Conservation (phyloP, 768 basidiomycete genomes). For the Boletus tylopilopsis region DNA sequence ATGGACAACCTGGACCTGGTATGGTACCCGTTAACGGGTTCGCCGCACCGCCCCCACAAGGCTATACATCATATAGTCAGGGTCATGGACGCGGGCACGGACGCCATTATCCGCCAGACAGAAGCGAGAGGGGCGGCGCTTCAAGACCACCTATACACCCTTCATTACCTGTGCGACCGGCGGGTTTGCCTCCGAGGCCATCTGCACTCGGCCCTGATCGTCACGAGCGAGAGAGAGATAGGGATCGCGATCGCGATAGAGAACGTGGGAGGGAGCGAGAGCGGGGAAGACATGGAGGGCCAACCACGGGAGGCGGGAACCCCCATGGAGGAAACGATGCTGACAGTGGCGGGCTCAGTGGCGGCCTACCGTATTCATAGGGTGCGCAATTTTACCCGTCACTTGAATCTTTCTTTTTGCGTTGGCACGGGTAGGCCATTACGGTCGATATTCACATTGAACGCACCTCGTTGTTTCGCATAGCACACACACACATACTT, state of each 20-base stretch:
- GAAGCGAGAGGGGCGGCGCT: slow-evolving; percentile 11
- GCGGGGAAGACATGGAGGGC: slow-evolving; percentile 15
- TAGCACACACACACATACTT: slow-evolving; percentile 12
- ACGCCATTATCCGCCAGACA: slow-evolving; percentile 12
- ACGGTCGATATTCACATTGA: slow-evolving; percentile 6
- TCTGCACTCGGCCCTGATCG: slow-evolving; percentile 13
- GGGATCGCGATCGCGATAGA: slow-evolving; percentile 4
- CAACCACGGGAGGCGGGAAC: slow-evolving; percentile 3
- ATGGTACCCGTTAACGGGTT: slow-evolving; percentile 16
- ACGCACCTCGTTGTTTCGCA: slow-evolving; percentile 12
- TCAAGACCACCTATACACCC: slow-evolving; percentile 10
- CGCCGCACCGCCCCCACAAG: slow-evolving; percentile 8
- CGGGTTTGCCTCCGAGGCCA: slow-evolving; percentile 21
- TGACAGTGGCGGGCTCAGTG: slow-evolving; percentile 12
- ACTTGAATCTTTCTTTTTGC: not conserved
- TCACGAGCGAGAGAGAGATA: slow-evolving; percentile 16
- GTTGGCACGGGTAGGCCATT: not conserved
- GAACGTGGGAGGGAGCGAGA: slow-evolving; percentile 19
- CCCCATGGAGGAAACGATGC: slow-evolving; percentile 4
- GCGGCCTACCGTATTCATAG: slow-evolving; percentile 31
- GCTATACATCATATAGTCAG: slow-evolving; percentile 17
- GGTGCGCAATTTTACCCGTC: not conserved
- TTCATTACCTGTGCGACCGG: slow-evolving; percentile 20
- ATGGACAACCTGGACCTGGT: slow-evolving; percentile 11
- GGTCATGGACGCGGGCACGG: slow-evolving; percentile 9